Percentiles rank a stretch among this genome's conserved stretches.
These are phyloP conservation scores for Fusarium falciforme DNA, from an alignment of 2,329 filamentous ascomycete species.

Conservation along the genomic window DNA sequence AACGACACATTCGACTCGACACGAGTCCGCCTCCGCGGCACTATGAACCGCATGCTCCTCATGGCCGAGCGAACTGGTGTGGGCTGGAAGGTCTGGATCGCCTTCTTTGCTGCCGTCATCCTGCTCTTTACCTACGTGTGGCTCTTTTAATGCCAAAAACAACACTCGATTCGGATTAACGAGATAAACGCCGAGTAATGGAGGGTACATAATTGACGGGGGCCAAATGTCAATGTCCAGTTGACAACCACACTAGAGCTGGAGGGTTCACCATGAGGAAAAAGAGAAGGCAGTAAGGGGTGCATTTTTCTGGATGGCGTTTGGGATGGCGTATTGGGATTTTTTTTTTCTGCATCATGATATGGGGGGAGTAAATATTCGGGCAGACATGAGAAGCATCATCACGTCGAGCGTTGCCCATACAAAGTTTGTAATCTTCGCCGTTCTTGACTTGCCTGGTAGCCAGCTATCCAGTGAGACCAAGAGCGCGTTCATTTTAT, in stretches of 20 bases:
- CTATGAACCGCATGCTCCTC: slow-evolving; percentile 95
- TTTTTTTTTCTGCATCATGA: slow-evolving; percentile 24
- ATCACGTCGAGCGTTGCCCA: slow-evolving; percentile 28
- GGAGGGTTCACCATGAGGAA: neutral
- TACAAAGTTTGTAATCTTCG: slow-evolving; percentile 34
- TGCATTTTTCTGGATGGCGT: slow-evolving; percentile 41
- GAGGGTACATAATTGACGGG: neutral
- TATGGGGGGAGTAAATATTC: neutral
- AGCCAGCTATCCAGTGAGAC: slow-evolving; percentile 4
- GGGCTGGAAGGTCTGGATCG: slow-evolving; percentile 93
- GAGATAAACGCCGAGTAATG: neutral
- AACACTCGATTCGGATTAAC: neutral
- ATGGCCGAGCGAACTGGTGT: slow-evolving; percentile 98
- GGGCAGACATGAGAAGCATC: slow-evolving; percentile 23
- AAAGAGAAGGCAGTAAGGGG: neutral
- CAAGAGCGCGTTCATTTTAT: slow-evolving; percentile 18
- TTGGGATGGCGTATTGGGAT: slow-evolving; percentile 31
- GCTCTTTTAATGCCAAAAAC: slow-evolving; percentile 71
- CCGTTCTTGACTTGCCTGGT: slow-evolving; percentile 19
- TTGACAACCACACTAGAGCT: neutral
- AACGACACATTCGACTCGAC: slow-evolving; percentile 94
- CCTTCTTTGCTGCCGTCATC: slow-evolving; percentile 86
- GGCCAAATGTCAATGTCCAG: neutral
- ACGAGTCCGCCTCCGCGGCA: slow-evolving; percentile 81
- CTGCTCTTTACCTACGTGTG: slow-evolving; percentile 93